A percentile compares a stretch with the other conserved stretches of the same genome.
These are phyloP conservation scores for Candida mesenterica DNA, from an alignment of 1,139 yeast genomes.

Conservation along the genomic window DNA sequence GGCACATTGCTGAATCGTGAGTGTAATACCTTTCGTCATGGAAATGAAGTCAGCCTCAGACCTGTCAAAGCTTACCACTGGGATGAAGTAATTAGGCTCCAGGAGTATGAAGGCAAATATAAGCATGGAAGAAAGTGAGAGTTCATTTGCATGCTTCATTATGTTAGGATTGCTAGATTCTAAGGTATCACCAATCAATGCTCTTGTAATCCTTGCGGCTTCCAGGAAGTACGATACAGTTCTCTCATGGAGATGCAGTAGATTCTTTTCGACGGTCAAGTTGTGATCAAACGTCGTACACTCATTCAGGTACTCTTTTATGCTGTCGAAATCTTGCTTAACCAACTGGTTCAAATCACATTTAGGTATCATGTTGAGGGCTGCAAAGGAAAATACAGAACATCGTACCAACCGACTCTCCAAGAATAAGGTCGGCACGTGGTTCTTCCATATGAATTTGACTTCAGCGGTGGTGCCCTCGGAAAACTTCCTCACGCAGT, in stretches of 20 bases:
- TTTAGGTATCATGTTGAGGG: slow-evolving; percentile 19
- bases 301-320: too few relatives aligned
- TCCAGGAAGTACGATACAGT: too few relatives aligned
- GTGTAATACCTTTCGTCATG: slow-evolving; percentile 18
- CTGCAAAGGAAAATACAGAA: slow-evolving; percentile 24
- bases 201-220: too few relatives aligned
- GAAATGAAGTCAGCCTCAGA: slow-evolving; percentile 23
- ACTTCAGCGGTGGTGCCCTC: slow-evolving; percentile 20
- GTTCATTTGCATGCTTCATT: too few relatives aligned
- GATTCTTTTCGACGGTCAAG: slow-evolving; percentile 4
- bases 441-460: slow-evolving; percentile 25
- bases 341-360: slow-evolving; percentile 12
- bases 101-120: too few relatives aligned
- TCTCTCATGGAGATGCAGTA: slow-evolving; percentile 6
- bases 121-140: too few relatives aligned
- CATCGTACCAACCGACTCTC: slow-evolving; percentile 22
- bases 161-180: too few relatives aligned
- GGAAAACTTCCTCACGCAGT: slow-evolving; percentile 25
- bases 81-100: too few relatives aligned
- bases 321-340: slow-evolving; percentile 1
- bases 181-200: too few relatives aligned
- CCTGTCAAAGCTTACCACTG: too few relatives aligned
- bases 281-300: slow-evolving; percentile 3
- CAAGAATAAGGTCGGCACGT: slow-evolving; percentile 26
- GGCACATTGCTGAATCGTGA: slow-evolving; percentile 8